Evolutionary conservation across 208 protist species (phyloP).

Genomic region (Angomonas deanei): DNA sequence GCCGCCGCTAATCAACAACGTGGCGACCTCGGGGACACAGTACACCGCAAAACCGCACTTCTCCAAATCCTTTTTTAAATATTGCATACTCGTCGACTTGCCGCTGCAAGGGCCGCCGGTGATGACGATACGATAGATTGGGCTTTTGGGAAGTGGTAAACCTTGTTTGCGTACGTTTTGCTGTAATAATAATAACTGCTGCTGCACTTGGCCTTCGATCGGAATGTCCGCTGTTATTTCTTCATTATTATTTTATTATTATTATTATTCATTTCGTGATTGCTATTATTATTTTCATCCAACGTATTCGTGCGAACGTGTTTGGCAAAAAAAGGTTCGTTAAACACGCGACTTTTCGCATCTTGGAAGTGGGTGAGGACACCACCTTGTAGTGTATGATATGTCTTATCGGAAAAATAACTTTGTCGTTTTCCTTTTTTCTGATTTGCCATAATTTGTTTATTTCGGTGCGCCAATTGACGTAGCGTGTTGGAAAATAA

Average conservation of each 20-base stretch:
- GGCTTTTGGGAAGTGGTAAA: conserved; percentile 17
- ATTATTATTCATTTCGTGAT: no score
- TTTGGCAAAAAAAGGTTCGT: conserved; percentile 9
- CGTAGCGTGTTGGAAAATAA: background rate
- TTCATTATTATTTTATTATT: no score
- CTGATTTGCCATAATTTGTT: background rate
- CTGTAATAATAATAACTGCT: no score
- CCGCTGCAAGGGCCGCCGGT: conserved; percentile 56
- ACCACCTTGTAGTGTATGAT: conserved; percentile 10
- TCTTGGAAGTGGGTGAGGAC: conserved; percentile 14
- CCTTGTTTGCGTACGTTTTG: background rate
- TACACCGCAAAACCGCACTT: conserved; percentile 29
- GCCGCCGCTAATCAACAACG: conserved; percentile 32
- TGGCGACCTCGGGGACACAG: conserved; percentile 48
- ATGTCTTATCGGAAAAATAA: background rate
- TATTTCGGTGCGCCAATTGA: background rate
- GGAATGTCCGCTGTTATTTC: no score
- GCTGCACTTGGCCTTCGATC: no score
- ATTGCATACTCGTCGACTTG: conserved; percentile 28
- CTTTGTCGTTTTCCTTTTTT: background rate
- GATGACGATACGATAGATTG: conserved; percentile 41
- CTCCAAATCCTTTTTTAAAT: conserved; percentile 23
- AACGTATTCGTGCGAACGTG: background rate
- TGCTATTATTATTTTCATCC: background rate
- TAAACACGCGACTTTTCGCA: conserved; percentile 6